Percentiles rank a stretch among this genome's conserved stretches.
Evolutionary conservation across 2,329 filamentous ascomycete species (phyloP).

Genomic region (Cylindrodendrum hubeiense): DNA sequence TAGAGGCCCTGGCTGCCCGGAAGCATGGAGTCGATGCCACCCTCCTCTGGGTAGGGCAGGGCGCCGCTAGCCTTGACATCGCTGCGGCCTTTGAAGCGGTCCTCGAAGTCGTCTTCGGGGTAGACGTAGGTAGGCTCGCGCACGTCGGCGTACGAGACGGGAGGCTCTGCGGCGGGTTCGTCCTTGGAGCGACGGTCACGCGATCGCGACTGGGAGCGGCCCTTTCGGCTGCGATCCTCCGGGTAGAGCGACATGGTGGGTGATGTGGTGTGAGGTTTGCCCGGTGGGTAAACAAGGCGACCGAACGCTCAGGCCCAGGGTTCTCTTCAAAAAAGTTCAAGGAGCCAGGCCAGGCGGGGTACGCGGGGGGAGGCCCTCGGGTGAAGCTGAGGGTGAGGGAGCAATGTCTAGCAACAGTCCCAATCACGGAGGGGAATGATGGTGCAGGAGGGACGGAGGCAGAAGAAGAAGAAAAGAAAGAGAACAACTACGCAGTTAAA

Average conservation of each 20-base stretch:
- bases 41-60: conserved; percentile 56
- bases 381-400: conserved; percentile 5
- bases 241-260: conserved; percentile 64
- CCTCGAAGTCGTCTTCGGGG: conserved; percentile 57
- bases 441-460: not conserved
- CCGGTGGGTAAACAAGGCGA: not conserved
- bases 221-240: conserved; percentile 58
- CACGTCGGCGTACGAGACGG: conserved; percentile 52
- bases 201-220: conserved; percentile 62
- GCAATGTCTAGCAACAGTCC: not conserved
- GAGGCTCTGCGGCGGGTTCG: conserved; percentile 46
- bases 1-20: conserved; percentile 53
- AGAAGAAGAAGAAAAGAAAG: not conserved
- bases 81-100: conserved; percentile 48
- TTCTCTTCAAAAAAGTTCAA: not conserved
- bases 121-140: conserved; percentile 58
- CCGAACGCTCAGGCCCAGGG: not conserved
- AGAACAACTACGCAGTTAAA: conserved; percentile 1
- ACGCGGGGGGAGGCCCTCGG: not conserved
- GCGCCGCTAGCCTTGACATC: conserved; percentile 50
- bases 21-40: conserved; percentile 52
- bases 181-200: conserved; percentile 50
- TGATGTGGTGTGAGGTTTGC: conserved; percentile 6
- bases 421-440: not conserved
- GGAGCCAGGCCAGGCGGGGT: conserved; percentile 8